These are phyloP conservation scores for Phialocephala sp. DNA, from an alignment of 2,329 filamentous ascomycete species.

Conservation along the genomic window DNA sequence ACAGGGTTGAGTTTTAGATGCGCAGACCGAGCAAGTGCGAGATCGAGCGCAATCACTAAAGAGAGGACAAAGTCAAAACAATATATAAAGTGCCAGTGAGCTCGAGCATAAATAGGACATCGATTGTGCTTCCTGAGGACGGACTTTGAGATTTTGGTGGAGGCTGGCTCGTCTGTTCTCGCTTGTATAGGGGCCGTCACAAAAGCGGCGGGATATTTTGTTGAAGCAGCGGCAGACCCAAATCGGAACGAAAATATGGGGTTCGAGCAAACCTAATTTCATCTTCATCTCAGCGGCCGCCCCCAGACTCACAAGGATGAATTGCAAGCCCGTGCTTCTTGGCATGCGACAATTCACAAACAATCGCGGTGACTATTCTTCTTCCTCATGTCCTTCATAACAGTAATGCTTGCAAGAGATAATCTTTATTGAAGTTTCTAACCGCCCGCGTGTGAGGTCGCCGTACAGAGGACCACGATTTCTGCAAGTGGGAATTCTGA, in stretches of 20 bases:
- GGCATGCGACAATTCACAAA: neutral
- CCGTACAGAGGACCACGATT: neutral
- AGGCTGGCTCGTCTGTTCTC: neutral
- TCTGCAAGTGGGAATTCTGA: neutral
- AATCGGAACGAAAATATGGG: neutral
- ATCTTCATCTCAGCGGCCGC: neutral
- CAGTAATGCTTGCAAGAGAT: too few species aligned
- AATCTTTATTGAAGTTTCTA: too few species aligned
- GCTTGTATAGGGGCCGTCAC: neutral
- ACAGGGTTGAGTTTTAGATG: too few species aligned
- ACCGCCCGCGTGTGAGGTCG: too few species aligned
- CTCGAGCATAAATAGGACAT: too few species aligned
- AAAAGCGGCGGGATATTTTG: neutral
- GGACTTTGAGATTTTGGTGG: too few species aligned
- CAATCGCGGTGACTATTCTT: neutral
- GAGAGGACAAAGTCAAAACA: too few species aligned
- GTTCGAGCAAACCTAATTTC: neutral
- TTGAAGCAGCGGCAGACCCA: neutral
- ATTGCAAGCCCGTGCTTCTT: neutral
- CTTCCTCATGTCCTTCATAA: neutral
- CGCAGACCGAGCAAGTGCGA: too few species aligned
- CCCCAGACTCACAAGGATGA: neutral
- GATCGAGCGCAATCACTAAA: too few species aligned
- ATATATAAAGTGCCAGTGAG: too few species aligned
- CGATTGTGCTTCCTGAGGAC: too few species aligned